Evolutionary conservation across 2,329 filamentous ascomycete species (phyloP).

Genomic region (Lecanicillium sp.): DNA sequence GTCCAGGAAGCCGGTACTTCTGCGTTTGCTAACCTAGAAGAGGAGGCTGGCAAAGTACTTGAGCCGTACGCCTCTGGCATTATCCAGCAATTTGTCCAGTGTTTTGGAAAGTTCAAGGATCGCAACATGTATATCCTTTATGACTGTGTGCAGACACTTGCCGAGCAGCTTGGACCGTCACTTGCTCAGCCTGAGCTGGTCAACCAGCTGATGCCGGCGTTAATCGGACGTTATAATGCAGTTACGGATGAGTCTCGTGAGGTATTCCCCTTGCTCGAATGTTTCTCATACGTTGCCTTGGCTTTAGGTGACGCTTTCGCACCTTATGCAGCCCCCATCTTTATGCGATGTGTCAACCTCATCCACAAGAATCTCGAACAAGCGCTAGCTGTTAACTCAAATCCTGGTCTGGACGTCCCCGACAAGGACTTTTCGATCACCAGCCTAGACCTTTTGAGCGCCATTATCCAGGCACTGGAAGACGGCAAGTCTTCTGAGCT

Average conservation of each 20-base stretch:
- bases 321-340: conserved; percentile 79
- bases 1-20: conserved; percentile 95
- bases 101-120: conserved; percentile 94
- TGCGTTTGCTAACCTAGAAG: conserved; percentile 91
- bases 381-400: conserved; percentile 59
- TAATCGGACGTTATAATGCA: conserved; percentile 81
- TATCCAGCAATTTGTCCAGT: conserved; percentile 82
- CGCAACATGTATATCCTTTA: conserved; percentile 98
- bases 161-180: conserved; percentile 78
- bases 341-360: conserved; percentile 79
- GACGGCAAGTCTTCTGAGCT: conserved; percentile 65
- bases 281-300: conserved; percentile 85
- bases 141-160: conserved; percentile 94
- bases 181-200: conserved; percentile 77
- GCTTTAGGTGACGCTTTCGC: conserved; percentile 76
- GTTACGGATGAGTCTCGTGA: conserved; percentile 85
- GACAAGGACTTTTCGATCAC: conserved; percentile 98
- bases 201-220: conserved; percentile 80
- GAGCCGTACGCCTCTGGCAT: conserved; percentile 85
- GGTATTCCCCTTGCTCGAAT: conserved; percentile 92
- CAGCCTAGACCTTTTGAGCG: conserved; percentile 84
- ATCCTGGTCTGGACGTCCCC: conserved; percentile 63
- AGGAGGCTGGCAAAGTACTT: conserved; percentile 75
- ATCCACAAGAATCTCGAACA: conserved; percentile 88
- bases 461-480: conserved; percentile 84